Percentiles rank a stretch among this genome's conserved stretches.
phyloP scores from a whole-genome alignment of 192 early-diverging fungal genomes.

The Dissophora ornata region DNA sequence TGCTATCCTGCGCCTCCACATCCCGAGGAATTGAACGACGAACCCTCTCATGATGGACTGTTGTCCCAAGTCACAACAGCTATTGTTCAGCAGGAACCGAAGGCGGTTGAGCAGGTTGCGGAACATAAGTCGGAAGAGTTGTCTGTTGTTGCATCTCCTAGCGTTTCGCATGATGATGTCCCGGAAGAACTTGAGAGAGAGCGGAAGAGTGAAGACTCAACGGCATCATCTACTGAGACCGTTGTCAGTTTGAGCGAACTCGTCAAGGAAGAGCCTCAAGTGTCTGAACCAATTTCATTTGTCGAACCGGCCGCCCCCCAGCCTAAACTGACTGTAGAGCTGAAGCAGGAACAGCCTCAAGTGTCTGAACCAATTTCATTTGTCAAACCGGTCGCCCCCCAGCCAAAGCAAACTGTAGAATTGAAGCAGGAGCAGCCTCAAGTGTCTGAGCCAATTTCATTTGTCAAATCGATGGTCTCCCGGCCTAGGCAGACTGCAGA shows the following conservation, averaged over 20 bases:
- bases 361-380: neutral
- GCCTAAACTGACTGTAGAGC: neutral
- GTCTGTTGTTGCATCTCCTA: too few species aligned
- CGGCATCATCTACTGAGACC: conserved; percentile 19
- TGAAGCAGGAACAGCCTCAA: neutral
- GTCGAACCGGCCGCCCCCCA: too few species aligned
- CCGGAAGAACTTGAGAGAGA: neutral
- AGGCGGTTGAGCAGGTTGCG: neutral
- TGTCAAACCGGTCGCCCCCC: too few species aligned
- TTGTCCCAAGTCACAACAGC: neutral
- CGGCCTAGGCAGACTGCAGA: too few species aligned
- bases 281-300: neutral
- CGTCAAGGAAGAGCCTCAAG: neutral
- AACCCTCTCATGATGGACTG: neutral
- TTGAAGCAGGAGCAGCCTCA: too few species aligned
- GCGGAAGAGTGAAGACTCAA: conserved; percentile 21
- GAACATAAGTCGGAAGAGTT: too few species aligned
- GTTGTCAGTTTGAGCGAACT: neutral
- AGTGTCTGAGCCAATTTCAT: too few species aligned
- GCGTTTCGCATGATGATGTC: too few species aligned
- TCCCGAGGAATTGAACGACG: neutral
- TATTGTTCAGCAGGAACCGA: neutral
- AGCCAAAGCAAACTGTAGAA: too few species aligned
- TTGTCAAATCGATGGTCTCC: too few species aligned
- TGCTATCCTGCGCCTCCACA: conserved; percentile 23